Evolutionary conservation across 257 asterid species (phyloP).

Genomic region (Parsonsia alboflavescens): DNA sequence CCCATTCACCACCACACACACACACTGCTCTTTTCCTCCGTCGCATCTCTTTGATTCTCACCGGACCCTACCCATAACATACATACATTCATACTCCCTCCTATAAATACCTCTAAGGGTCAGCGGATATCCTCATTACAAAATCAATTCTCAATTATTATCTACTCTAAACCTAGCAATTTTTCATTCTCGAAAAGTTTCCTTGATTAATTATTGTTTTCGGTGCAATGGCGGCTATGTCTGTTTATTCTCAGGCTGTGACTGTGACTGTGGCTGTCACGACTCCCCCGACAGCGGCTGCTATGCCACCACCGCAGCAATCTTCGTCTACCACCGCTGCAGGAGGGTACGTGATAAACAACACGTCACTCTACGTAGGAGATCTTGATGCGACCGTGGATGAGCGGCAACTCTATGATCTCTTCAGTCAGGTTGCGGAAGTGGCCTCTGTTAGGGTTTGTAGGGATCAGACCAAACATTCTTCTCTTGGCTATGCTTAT

Average conservation of each 20-base stretch:
- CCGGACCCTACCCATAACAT: not conserved
- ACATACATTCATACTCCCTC: not conserved
- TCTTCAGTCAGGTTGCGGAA: slow-evolving; percentile 62
- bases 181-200: not conserved
- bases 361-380: slow-evolving; percentile 63
- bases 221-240: slow-evolving; percentile 41
- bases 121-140: not conserved
- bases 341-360: slow-evolving; percentile 19
- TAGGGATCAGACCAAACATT: slow-evolving; percentile 48
- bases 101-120: not conserved
- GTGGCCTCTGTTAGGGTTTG: slow-evolving; percentile 71
- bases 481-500: slow-evolving; percentile 70
- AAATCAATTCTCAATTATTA: not conserved
- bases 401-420: slow-evolving; percentile 55
- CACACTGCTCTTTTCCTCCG: not conserved
- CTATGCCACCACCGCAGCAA: slow-evolving; percentile 20
- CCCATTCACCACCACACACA: too few species aligned
- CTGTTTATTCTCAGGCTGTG: slow-evolving; percentile 26
- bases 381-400: slow-evolving; percentile 66
- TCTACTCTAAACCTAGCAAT: not conserved
- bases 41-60: not conserved
- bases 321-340: not conserved
- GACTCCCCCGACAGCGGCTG: slow-evolving; percentile 11
- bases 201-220: not conserved
- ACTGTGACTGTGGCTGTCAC: not conserved